Percentiles rank a stretch among this genome's conserved stretches.
phyloP scores from a whole-genome alignment of 768 basidiomycete genomes.

The Tricholomella constricta region DNA sequence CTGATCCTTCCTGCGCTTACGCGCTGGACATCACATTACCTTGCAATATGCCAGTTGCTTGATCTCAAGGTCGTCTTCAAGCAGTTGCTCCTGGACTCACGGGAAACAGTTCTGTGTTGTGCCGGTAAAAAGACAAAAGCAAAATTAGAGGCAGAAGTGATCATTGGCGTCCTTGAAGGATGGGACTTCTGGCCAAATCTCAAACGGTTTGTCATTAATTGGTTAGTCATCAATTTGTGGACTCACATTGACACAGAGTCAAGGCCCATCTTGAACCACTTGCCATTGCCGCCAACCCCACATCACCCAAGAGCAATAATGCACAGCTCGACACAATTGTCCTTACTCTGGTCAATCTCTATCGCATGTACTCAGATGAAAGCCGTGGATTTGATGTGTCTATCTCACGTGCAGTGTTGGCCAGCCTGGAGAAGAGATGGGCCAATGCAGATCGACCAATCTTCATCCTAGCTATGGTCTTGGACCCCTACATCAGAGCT shows the following conservation, averaged over 20 bases:
- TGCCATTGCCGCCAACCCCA: slow-evolving; percentile 27
- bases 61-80: slow-evolving; percentile 9
- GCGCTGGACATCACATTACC: slow-evolving; percentile 22
- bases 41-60: slow-evolving; percentile 11
- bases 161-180: slow-evolving; percentile 5
- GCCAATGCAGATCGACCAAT: slow-evolving; percentile 22
- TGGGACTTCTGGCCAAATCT: slow-evolving; percentile 14
- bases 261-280: slow-evolving; percentile 27
- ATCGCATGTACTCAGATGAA: slow-evolving; percentile 13
- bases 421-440: slow-evolving; percentile 28
- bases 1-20: slow-evolving; percentile 17
- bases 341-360: slow-evolving; percentile 24
- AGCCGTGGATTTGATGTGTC: slow-evolving; percentile 3
- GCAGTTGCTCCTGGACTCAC: background rate
- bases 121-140: slow-evolving; percentile 5
- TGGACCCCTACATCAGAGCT: slow-evolving; percentile 28
- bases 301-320: slow-evolving; percentile 21
- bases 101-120: slow-evolving; percentile 6
- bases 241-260: slow-evolving; percentile 16
- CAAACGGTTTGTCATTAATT: slow-evolving; percentile 3
- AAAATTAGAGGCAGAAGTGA: slow-evolving; percentile 3
- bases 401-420: slow-evolving; percentile 7
- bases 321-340: slow-evolving; percentile 25
- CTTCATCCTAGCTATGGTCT: slow-evolving; percentile 25
- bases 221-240: slow-evolving; percentile 3